phyloP scores from a whole-genome alignment of 352 stramenopile species.

The Pythium oligandrum region DNA sequence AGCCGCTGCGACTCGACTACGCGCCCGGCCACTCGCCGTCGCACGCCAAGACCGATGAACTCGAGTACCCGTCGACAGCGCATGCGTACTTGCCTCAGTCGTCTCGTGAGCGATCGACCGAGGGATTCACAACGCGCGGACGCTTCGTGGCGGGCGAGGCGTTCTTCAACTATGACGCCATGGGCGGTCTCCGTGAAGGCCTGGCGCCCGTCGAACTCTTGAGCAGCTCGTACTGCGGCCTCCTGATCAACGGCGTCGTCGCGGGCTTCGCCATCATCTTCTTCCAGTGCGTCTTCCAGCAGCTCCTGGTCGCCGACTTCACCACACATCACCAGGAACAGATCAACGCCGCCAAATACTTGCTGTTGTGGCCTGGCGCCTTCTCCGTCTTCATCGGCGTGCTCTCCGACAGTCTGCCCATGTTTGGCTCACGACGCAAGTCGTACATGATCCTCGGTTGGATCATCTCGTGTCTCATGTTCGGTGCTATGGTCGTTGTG shows the following conservation, averaged over 20 bases:
- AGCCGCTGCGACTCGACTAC: too few relatives aligned
- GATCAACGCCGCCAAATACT: slow-evolving; percentile 22
- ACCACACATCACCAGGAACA: slow-evolving; percentile 28
- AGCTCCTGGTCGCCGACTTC: slow-evolving; percentile 36
- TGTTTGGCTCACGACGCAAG: slow-evolving; percentile 80
- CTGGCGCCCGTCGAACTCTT: slow-evolving; percentile 27
- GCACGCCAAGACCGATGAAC: too few relatives aligned
- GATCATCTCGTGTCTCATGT: too few relatives aligned
- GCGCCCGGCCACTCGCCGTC: too few relatives aligned
- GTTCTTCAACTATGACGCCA: too few relatives aligned
- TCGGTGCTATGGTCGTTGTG: too few relatives aligned
- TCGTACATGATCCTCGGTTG: slow-evolving; percentile 84
- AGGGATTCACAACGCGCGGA: too few relatives aligned
- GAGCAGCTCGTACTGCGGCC: slow-evolving; percentile 25
- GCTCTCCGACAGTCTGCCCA: slow-evolving; percentile 74
- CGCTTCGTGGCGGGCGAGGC: too few relatives aligned
- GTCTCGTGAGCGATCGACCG: too few relatives aligned
- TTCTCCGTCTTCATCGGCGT: slow-evolving; percentile 85
- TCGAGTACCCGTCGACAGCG: too few relatives aligned
- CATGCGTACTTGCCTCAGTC: too few relatives aligned
- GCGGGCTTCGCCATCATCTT: slow-evolving; percentile 26
- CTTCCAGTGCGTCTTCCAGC: slow-evolving; percentile 29
- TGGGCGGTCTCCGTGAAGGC: slow-evolving; percentile 37
- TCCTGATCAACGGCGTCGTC: slow-evolving; percentile 30
- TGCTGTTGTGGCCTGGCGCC: slow-evolving; percentile 62